Conservation (phyloP, 1,139 yeast genomes). For the Debaryomyces sp. region DNA sequence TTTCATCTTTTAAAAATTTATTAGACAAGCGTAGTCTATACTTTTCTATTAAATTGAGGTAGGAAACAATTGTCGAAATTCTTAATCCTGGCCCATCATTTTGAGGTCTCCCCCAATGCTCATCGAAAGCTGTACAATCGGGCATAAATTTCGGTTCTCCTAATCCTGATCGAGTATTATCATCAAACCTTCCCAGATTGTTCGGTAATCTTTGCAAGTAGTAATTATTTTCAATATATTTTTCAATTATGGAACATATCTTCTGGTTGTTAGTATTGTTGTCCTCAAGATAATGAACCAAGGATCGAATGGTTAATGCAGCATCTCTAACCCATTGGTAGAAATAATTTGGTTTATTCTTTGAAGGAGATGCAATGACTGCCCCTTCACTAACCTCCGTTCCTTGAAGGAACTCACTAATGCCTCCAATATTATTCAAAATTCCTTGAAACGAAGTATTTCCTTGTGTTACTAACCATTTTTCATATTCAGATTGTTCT, state of each 20-base stretch:
- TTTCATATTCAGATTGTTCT: conserved; percentile 41
- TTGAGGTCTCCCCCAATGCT: conserved; percentile 93
- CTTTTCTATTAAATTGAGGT: conserved; percentile 46
- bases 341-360: conserved; percentile 68
- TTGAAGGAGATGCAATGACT: conserved; percentile 85
- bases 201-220: conserved; percentile 67
- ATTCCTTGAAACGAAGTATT: conserved; percentile 55
- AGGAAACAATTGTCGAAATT: conserved; percentile 63
- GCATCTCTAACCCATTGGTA: conserved; percentile 93
- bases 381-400: conserved; percentile 63
- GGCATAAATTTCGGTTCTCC: conserved; percentile 90
- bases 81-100: conserved; percentile 93
- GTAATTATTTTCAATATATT: conserved; percentile 61
- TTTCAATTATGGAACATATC: conserved; percentile 46
- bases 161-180: conserved; percentile 49
- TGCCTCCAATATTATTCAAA: conserved; percentile 66
- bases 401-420: conserved; percentile 24
- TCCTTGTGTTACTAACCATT: conserved; percentile 60
- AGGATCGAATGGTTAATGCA: conserved; percentile 75
- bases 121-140: conserved; percentile 62
- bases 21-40: conserved; percentile 28
- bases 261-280: conserved; percentile 20
- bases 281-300: conserved; percentile 57
- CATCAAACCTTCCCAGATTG: conserved; percentile 65
- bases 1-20: conserved; percentile 22